phyloP scores from a whole-genome alignment of 1,139 yeast species.

The Kluyveromyces sp. region DNA sequence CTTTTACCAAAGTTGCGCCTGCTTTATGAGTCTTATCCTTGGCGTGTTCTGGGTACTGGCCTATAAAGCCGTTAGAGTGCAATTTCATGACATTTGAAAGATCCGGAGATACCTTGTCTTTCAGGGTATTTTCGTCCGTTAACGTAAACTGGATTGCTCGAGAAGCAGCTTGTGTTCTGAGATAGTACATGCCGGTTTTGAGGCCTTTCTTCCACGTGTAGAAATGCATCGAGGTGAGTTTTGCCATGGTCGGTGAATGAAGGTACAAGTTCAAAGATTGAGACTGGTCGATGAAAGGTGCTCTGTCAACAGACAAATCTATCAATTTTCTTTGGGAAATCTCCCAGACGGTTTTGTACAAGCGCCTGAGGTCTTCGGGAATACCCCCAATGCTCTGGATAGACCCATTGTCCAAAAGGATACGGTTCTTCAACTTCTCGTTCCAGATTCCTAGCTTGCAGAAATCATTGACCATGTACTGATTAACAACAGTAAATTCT shows the following conservation, averaged over 20 bases:
- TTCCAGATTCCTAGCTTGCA: slow-evolving; percentile 81
- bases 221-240: slow-evolving; percentile 91
- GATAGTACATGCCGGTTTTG: slow-evolving; percentile 96
- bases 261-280: slow-evolving; percentile 82
- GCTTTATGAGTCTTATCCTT: neutral
- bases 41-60: slow-evolving; percentile 5
- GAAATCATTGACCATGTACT: slow-evolving; percentile 71
- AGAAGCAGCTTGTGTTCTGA: slow-evolving; percentile 90
- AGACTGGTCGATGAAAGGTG: slow-evolving; percentile 89
- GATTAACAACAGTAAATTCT: slow-evolving; percentile 81
- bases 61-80: neutral
- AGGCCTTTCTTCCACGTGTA: slow-evolving; percentile 96
- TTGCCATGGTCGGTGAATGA: slow-evolving; percentile 80
- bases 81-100: neutral
- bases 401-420: slow-evolving; percentile 77
- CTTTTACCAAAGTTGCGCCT: neutral
- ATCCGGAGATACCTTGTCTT: slow-evolving; percentile 2
- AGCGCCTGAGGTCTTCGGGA: slow-evolving; percentile 65
- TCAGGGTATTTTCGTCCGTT: slow-evolving; percentile 12
- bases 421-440: slow-evolving; percentile 68
- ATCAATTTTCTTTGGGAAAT: slow-evolving; percentile 78
- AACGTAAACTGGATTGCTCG: slow-evolving; percentile 87
- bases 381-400: slow-evolving; percentile 68
- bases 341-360: slow-evolving; percentile 97
- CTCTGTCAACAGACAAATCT: slow-evolving; percentile 93